phyloP scores from a whole-genome alignment of 2,329 filamentous ascomycete species.

The Niveomyces coronatus region DNA sequence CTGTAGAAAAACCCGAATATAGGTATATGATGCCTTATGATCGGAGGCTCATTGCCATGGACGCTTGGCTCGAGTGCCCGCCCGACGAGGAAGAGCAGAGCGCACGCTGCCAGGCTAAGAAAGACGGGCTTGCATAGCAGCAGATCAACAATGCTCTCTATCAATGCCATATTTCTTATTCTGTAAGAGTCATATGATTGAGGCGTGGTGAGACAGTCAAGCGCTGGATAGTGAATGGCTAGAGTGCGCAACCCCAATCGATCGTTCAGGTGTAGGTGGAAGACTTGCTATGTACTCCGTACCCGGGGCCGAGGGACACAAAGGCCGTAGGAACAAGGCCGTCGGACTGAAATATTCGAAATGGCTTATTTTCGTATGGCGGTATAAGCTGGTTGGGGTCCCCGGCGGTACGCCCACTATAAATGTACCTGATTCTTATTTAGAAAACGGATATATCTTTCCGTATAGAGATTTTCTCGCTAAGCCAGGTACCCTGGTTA shows the following conservation, averaged over 20 bases:
- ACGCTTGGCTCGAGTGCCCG: conserved; percentile 8
- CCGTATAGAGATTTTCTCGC: too few species aligned
- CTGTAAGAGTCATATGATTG: not conserved
- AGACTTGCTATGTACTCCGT: not conserved
- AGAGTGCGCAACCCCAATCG: not conserved
- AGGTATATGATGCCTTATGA: conserved; percentile 26
- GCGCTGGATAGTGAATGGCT: not conserved
- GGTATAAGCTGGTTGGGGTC: too few species aligned
- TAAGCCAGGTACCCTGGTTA: too few species aligned
- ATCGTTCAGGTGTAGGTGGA: not conserved
- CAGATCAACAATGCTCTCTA: conserved; percentile 1
- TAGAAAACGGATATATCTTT: too few species aligned
- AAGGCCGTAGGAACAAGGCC: too few species aligned
- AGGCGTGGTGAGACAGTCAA: not conserved
- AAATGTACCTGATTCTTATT: too few species aligned
- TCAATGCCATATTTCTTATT: conserved; percentile 4
- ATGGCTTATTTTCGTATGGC: too few species aligned
- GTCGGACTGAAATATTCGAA: too few species aligned
- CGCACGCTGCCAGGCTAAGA: not conserved
- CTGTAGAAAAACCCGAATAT: conserved; percentile 32
- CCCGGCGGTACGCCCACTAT: too few species aligned
- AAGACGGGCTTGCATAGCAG: conserved; percentile 3
- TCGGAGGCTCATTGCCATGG: conserved; percentile 26
- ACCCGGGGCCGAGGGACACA: too few species aligned
- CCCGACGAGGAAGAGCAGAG: conserved; percentile 8